Evolutionary conservation across 768 basidiomycete species (phyloP).

Genomic region (Gyrodon lividus): DNA sequence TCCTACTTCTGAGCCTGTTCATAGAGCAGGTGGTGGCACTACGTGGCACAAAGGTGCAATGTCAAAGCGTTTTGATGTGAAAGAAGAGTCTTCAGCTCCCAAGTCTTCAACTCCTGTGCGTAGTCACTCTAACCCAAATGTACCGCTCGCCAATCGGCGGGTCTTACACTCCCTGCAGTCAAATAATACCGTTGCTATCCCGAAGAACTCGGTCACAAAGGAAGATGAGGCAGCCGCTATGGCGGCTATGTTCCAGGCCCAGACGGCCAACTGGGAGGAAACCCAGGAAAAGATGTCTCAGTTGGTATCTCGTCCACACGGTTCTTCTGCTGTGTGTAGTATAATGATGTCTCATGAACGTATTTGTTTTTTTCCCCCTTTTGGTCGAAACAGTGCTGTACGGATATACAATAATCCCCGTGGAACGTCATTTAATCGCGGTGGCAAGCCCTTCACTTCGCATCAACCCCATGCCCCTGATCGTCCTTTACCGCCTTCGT

Average conservation of each 20-base stretch:
- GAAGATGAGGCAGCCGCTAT: constrained; percentile 93
- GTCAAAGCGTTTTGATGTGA: constrained; percentile 88
- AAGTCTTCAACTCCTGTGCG: constrained; percentile 30
- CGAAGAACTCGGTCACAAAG: constrained; percentile 45
- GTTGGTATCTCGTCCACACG: constrained; percentile 73
- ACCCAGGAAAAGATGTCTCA: constrained; percentile 99
- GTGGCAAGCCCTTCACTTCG: constrained; percentile 49
- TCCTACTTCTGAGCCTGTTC: constrained; percentile 50
- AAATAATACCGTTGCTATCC: constrained; percentile 34
- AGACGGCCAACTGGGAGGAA: constrained; percentile 95
- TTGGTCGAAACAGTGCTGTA: constrained; percentile 52
- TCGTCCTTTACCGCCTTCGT: constrained; percentile 86
- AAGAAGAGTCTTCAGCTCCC: constrained; percentile 52
- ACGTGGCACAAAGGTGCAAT: constrained; percentile 72
- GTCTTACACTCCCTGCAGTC: constrained; percentile 32
- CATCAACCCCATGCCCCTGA: constrained; percentile 58
- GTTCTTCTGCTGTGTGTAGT: constrained; percentile 64
- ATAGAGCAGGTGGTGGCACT: constrained; percentile 38
- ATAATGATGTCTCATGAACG: constrained; percentile 72
- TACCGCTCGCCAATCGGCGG: constrained; percentile 22
- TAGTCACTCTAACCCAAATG: constrained; percentile 27
- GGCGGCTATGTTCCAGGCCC: constrained; percentile 97
- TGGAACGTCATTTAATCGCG: constrained; percentile 60
- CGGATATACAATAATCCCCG: constrained; percentile 66
- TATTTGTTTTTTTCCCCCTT: constrained; percentile 41